phyloP scores from a whole-genome alignment of 2,329 filamentous ascomycete genomes.

The Botryosphaeria dothidea region DNA sequence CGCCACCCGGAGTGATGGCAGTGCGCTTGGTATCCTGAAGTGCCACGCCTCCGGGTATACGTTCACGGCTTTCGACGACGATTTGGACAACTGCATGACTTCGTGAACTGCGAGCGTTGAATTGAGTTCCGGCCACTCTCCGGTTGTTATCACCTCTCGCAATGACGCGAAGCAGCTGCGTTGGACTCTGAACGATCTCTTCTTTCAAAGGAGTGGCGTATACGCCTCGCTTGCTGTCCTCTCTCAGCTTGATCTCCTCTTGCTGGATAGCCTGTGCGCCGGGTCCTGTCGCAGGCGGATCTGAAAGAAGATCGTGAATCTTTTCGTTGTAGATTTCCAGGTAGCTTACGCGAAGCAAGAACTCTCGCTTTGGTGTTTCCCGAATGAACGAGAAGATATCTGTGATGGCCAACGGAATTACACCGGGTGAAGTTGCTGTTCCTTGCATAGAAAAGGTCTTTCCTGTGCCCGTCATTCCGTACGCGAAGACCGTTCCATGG shows the following conservation, averaged over 20 bases:
- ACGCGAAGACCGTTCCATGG: conserved; percentile 96
- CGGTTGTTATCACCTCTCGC: conserved; percentile 89
- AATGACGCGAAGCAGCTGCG: conserved; percentile 91
- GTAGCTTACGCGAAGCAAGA: conserved; percentile 93
- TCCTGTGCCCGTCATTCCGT: conserved; percentile 97
- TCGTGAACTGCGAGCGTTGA: conserved; percentile 93
- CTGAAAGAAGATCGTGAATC: conserved; percentile 89
- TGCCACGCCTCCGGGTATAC: conserved; percentile 59
- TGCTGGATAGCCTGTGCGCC: conserved; percentile 53
- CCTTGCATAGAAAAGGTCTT: conserved; percentile 99
- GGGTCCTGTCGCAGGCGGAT: conserved; percentile 60
- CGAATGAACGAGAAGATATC: conserved; percentile 99
- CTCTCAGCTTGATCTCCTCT: conserved; percentile 95
- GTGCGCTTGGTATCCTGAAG: conserved; percentile 44
- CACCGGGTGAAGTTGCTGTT: conserved; percentile 90
- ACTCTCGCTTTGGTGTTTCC: conserved; percentile 92
- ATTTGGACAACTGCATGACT: conserved; percentile 99
- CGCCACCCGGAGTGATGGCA: conserved; percentile 69
- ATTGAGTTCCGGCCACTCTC: conserved; percentile 91
- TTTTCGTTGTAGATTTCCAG: conserved; percentile 98
- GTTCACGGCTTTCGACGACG: conserved; percentile 93
- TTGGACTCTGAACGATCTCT: conserved; percentile 97
- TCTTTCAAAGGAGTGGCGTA: conserved; percentile 96
- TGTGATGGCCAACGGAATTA: conserved; percentile 95
- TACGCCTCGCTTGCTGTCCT: conserved; percentile 94